These are phyloP conservation scores for Phytophthora constricta DNA, from an alignment of 352 stramenopile genomes.

Conservation along the genomic window DNA sequence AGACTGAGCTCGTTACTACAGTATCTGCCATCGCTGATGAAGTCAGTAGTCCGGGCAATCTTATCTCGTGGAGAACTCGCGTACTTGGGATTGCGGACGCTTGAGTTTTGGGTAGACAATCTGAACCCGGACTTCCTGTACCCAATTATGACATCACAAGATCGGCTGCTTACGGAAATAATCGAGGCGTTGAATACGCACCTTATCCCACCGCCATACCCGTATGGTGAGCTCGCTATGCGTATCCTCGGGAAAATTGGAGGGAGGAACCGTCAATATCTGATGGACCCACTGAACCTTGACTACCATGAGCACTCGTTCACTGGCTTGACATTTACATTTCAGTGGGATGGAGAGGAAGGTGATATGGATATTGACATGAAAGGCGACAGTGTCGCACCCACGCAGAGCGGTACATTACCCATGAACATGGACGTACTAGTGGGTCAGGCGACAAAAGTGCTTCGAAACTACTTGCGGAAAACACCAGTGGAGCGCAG, in stretches of 20 bases:
- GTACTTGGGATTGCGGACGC: slow-evolving; percentile 94
- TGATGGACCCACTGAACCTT: slow-evolving; percentile 85
- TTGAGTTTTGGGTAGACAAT: slow-evolving; percentile 99
- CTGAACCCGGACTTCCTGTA: slow-evolving; percentile 98
- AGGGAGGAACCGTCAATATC: slow-evolving; percentile 90
- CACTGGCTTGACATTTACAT: slow-evolving; percentile 57
- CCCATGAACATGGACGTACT: slow-evolving; percentile 71
- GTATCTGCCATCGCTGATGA: slow-evolving; percentile 96
- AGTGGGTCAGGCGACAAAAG: slow-evolving; percentile 46
- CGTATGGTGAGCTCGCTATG: slow-evolving; percentile 96
- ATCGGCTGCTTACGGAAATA: slow-evolving; percentile 92
- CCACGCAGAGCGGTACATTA: slow-evolving; percentile 22
- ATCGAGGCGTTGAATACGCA: slow-evolving; percentile 96
- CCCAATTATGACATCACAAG: slow-evolving; percentile 92
- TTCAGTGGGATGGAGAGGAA: slow-evolving; percentile 48
- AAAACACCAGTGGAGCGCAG: slow-evolving; percentile 60
- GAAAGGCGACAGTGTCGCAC: slow-evolving; percentile 9
- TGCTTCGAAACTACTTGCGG: slow-evolving; percentile 69
- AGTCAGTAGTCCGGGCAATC: slow-evolving; percentile 95
- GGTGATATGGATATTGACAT: slow-evolving; percentile 33
- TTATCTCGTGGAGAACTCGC: slow-evolving; percentile 94
- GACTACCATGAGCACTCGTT: slow-evolving; percentile 56
- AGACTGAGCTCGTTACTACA: slow-evolving; percentile 96
- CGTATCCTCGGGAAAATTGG: slow-evolving; percentile 98
- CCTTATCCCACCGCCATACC: slow-evolving; percentile 96